Base-by-base conservation (phyloP, 2,329 filamentous ascomycete species). In the Fusarium coicis region DNA sequence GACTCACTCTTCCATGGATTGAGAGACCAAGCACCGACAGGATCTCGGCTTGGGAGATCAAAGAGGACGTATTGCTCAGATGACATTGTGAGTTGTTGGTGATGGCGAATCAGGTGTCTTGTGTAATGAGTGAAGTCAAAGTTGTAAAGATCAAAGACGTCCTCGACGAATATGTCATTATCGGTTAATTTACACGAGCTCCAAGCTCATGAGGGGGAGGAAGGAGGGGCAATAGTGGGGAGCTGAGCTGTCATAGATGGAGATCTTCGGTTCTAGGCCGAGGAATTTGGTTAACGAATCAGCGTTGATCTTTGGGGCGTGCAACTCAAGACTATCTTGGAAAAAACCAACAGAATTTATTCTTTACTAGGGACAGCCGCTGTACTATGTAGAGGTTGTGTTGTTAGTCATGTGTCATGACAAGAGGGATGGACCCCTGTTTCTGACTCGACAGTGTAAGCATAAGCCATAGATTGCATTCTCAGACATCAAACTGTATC, bases 1-100 rank as follows among this genome's bases (percentile, higher is more conserved):
- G 32, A 9, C 77, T 75, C 81, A 92, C 91, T 89, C 82, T 92
- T 93, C 91, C 91, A 93, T 2, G 91, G 88, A 78, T 93, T 94
- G 50, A 88, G 81, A 3, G 91, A 92, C 92, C 92, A 93, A 12
- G 81, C 81, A 43, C 83, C 79, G 21, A 82, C 83, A 26, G 82
- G 79, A 30, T 73, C 81, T 77, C 84, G 87, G 80, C 85, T 90
- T 6, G 91, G 88, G 6, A 93, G 80, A 78, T 93, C 92, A 73
- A 89, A 92, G 4, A 93, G 79, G 14, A 88, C 82, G 42, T 91
- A 83, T 47, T 83, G 80, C 8, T 76, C 69, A 3, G 80, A 71
- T 36, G 80, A 66, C 81, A 83, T 83, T 10, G 34, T 75, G 61
- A n/a, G 44, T 11, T 55, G 15, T 34, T 54, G 39, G 30, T 15